Percentiles rank a stretch among this genome's conserved stretches.
These are phyloP conservation scores for Wilcoxina mikolae DNA, from an alignment of 495 filamentous ascomycete species.

Conservation along the genomic window DNA sequence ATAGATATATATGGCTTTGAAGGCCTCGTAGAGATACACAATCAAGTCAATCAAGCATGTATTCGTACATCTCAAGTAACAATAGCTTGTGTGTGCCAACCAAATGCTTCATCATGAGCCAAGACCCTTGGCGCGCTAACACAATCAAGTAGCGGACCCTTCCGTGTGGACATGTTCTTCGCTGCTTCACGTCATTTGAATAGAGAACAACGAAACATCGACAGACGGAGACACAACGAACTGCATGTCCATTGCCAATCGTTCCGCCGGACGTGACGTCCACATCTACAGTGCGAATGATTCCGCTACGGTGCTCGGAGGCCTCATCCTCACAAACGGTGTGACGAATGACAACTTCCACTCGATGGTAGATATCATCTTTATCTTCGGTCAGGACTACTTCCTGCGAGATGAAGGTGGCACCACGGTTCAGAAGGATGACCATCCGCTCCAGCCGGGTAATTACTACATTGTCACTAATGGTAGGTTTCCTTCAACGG, in stretches of 20 bases:
- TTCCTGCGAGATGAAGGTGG: conserved; percentile 22
- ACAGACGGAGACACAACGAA: background rate
- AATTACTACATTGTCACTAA: conserved; percentile 28
- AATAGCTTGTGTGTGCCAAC: background rate
- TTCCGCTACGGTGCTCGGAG: conserved; percentile 23
- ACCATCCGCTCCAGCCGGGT: conserved; percentile 25
- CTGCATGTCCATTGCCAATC: conserved; percentile 11
- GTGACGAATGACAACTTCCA: conserved; percentile 32
- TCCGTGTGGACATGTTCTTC: background rate
- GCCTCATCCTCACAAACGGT: conserved; percentile 28
- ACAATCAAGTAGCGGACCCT: conserved; percentile 1
- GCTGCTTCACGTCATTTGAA: background rate
- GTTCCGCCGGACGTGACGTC: conserved; percentile 26
- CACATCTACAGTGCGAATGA: conserved; percentile 29
- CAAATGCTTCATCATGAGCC: conserved; percentile 3
- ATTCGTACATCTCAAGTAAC: too few relatives aligned
- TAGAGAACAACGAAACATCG: background rate
- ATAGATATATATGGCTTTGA: too few relatives aligned
- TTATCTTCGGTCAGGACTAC: conserved; percentile 20
- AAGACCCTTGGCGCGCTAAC: conserved; percentile 6
- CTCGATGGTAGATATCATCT: conserved; percentile 28
- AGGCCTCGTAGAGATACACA: too few relatives aligned
- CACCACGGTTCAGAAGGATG: conserved; percentile 8
- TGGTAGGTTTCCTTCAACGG: conserved; percentile 15
- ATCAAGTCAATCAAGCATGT: too few relatives aligned